These are phyloP conservation scores for Vigna trinervia DNA, from an alignment of 306 rosid species.

Conservation along the genomic window DNA sequence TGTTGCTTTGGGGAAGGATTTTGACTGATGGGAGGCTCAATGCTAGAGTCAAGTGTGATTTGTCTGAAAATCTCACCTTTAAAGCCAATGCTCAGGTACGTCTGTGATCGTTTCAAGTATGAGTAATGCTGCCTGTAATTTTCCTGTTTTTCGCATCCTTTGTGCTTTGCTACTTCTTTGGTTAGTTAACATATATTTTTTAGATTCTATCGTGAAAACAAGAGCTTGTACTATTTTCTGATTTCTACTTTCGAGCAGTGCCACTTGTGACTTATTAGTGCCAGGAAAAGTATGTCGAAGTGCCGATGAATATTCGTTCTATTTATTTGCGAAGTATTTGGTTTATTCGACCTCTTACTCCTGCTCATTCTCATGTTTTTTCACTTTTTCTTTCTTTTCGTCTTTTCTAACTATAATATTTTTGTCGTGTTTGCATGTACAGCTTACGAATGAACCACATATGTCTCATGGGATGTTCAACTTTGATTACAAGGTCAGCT, in stretches of 20 bases:
- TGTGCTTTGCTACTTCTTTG: not conserved
- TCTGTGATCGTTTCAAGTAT: not conserved
- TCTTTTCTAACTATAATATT: not conserved
- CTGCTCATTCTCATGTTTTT: not conserved
- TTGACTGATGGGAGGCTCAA: conserved; percentile 92
- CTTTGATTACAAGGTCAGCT: conserved; percentile 91
- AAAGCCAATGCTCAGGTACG: conserved; percentile 96
- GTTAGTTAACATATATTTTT: conserved; percentile 21
- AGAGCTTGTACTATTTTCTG: conserved; percentile 7
- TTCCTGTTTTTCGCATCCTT: not conserved
- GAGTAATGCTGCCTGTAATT: conserved; percentile 13
- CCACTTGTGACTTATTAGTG: not conserved
- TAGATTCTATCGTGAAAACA: not conserved
- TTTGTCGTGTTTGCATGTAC: conserved; percentile 36
- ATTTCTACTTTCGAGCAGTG: conserved; percentile 8
- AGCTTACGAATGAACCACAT: conserved; percentile 94
- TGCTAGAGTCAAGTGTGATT: conserved; percentile 86
- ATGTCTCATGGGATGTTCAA: conserved; percentile 96
- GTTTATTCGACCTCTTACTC: not conserved
- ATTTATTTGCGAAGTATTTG: conserved; percentile 1
- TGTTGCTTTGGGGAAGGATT: conserved; percentile 92
- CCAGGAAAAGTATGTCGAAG: not conserved
- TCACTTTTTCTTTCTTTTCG: not conserved
- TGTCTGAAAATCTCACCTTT: conserved; percentile 74
- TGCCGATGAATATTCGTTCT: not conserved